Base-by-base conservation (phyloP, 1,139 yeast genomes). In the Maudiozyma humilis region DNA sequence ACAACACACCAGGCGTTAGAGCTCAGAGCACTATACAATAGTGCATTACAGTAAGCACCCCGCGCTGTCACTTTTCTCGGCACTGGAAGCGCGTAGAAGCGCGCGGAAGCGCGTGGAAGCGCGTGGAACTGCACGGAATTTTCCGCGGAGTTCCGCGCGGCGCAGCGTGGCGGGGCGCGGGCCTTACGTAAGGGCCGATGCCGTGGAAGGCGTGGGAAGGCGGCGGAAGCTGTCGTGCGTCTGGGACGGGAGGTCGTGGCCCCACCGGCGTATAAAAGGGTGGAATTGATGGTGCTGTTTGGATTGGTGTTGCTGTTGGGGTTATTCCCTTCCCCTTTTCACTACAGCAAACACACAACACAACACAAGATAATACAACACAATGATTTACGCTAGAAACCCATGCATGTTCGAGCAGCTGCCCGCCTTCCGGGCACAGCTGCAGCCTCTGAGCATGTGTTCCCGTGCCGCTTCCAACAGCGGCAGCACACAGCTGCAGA, bases 321-420 rank as follows among this genome's bases (percentile, higher is more conserved):
- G n/a, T n/a, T n/a, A n/a, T n/a, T n/a, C n/a, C n/a, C n/a, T n/a
- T n/a, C n/a, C n/a, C n/a, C n/a, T n/a, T n/a, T n/a, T n/a, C n/a
- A n/a, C n/a, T n/a, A n/a, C 10, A 23, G 10, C 27, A 23, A 23
- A 6, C 27, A 23, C 27, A 23, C 27, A 23, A 23, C 27, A n/a
- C n/a, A n/a, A n/a, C n/a, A n/a, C n/a, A n/a, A n/a, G 8, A 23
- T 10, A 23, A 23, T 23, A 23, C 27, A 6, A 23, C 10, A 49
- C 41, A 44, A 51, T 18, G 46, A 46, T 32, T 41, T 47, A 23
- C 46, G 48, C 19, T 19, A 16, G 36, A 43, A 50, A 52, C 18
- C 59, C 59, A 41, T 56, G 59, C 42, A 34, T 54, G 33, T 55
- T 56, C 35, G 53, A 54, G 27, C 54, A 51, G 32, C 44, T 49